These are phyloP conservation scores for Baorangia bicolor DNA, from an alignment of 768 basidiomycete species.

Conservation along the genomic window DNA sequence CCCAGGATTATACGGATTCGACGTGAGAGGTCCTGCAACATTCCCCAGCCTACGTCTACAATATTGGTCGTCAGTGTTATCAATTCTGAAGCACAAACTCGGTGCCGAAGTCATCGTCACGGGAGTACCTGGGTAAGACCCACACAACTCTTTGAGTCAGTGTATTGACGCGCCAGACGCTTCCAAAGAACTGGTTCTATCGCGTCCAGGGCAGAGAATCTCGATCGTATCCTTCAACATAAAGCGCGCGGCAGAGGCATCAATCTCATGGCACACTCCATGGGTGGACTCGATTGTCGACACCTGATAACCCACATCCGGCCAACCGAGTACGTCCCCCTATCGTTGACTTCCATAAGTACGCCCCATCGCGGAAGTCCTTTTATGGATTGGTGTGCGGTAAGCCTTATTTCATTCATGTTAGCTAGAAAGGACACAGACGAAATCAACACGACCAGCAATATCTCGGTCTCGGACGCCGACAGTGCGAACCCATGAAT, in stretches of 20 bases:
- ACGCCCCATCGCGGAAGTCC: conserved; percentile 97
- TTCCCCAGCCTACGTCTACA: conserved; percentile 86
- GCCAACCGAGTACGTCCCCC: conserved; percentile 78
- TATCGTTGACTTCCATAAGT: conserved; percentile 84
- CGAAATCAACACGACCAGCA: conserved; percentile 46
- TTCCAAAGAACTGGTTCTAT: conserved; percentile 82
- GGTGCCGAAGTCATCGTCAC: conserved; percentile 97
- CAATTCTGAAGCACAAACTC: conserved; percentile 72
- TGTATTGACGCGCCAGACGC: neutral
- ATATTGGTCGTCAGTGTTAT: conserved; percentile 91
- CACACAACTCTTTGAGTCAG: neutral
- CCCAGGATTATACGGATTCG: conserved; percentile 91
- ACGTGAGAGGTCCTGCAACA: conserved; percentile 78
- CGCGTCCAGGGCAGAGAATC: conserved; percentile 67
- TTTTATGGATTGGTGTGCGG: conserved; percentile 99
- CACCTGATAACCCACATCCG: conserved; percentile 86
- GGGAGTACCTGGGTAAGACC: conserved; percentile 81
- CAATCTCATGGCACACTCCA: conserved; percentile 95
- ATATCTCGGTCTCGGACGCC: conserved; percentile 88
- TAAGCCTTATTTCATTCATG: conserved; percentile 36
- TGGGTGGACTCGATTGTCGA: conserved; percentile 96
- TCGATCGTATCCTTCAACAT: conserved; percentile 69
- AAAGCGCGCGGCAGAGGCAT: conserved; percentile 74
- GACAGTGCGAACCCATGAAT: conserved; percentile 28
- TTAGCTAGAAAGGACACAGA: conserved; percentile 12